A percentile compares a stretch with the other conserved stretches of the same genome.
Conservation (phyloP, 2,329 filamentous ascomycete species). For the Clonostachys rosea region DNA sequence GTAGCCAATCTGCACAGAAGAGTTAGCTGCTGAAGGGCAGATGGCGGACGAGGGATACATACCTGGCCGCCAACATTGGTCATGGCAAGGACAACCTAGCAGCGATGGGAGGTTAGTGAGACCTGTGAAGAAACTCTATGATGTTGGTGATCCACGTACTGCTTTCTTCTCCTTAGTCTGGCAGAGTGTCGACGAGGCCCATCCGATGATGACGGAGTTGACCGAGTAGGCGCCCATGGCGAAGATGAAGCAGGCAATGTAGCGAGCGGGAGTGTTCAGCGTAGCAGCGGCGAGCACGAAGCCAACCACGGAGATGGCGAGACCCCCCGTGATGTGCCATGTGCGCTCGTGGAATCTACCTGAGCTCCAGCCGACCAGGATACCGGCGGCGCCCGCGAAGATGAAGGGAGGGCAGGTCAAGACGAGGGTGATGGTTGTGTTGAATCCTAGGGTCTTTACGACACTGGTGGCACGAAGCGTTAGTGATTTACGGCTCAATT, state of each 20-base stretch:
- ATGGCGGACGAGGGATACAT: too few species aligned
- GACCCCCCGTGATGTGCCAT: slow-evolving; percentile 41
- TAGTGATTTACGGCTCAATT: too few species aligned
- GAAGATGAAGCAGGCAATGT: slow-evolving; percentile 35
- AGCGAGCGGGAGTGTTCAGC: slow-evolving; percentile 29
- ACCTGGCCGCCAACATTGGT: slow-evolving; percentile 37
- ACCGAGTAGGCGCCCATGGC: slow-evolving; percentile 35
- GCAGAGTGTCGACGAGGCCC: slow-evolving; percentile 34
- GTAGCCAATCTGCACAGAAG: slow-evolving; percentile 25
- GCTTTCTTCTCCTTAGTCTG: slow-evolving; percentile 46
- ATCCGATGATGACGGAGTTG: slow-evolving; percentile 40
- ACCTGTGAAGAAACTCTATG: neutral
- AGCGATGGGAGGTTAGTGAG: neutral
- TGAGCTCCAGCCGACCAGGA: slow-evolving; percentile 42
- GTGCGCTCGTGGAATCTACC: slow-evolving; percentile 42
- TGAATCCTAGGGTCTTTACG: slow-evolving; percentile 43
- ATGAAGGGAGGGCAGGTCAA: slow-evolving; percentile 49
- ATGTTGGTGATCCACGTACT: slow-evolving; percentile 9
- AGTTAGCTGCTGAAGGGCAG: slow-evolving; percentile 5
- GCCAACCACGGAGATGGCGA: slow-evolving; percentile 32
- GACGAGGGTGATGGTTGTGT: slow-evolving; percentile 41
- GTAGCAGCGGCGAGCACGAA: slow-evolving; percentile 32
- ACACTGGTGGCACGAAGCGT: slow-evolving; percentile 16
- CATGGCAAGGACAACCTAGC: slow-evolving; percentile 33
- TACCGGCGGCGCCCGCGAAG: slow-evolving; percentile 38